A percentile compares a stretch with the other conserved stretches of the same genome.
phyloP scores from a whole-genome alignment of 1,284 basidiomycete species.

The Moesziomyces antarcticus region DNA sequence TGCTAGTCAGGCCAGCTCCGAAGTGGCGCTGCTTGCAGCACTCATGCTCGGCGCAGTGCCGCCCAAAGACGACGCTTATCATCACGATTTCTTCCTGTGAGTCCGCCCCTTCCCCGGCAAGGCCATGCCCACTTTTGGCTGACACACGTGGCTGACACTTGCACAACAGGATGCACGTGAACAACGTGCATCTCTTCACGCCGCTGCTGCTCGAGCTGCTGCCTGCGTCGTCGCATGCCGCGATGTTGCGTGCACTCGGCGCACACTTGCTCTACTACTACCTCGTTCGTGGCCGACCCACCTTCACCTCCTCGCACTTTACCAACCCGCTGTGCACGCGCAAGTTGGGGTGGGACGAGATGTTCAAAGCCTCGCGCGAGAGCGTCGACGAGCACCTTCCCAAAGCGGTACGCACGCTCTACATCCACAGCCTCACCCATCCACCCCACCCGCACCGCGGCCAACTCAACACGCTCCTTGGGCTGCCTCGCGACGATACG shows the following conservation, averaged over 20 bases:
- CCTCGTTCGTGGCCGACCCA: slow-evolving; percentile 28
- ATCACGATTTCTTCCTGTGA: slow-evolving; percentile 49
- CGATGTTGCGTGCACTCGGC: slow-evolving; percentile 18
- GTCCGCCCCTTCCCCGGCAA: too few relatives aligned
- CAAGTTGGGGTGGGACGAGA: slow-evolving; percentile 6
- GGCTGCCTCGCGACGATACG: not conserved
- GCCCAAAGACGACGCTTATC: slow-evolving; percentile 6
- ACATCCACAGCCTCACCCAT: slow-evolving; percentile 11
- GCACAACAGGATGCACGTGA: slow-evolving; percentile 31
- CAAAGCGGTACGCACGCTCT: slow-evolving; percentile 31
- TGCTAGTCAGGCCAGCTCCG: slow-evolving; percentile 6
- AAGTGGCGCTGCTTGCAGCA: slow-evolving; percentile 25
- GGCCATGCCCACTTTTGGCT: too few relatives aligned
- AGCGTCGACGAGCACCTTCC: slow-evolving; percentile 41
- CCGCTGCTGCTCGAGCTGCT: slow-evolving; percentile 10
- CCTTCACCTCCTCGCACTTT: slow-evolving; percentile 6
- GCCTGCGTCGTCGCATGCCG: not conserved
- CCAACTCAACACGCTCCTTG: not conserved
- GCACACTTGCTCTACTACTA: slow-evolving; percentile 29
- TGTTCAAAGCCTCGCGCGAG: slow-evolving; percentile 7
- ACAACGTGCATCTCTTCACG: slow-evolving; percentile 48
- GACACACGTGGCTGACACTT: not conserved
- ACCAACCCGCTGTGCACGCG: not conserved
- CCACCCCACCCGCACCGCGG: not conserved
- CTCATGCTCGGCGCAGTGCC: slow-evolving; percentile 34